Base-by-base conservation (phyloP, 2,329 filamentous ascomycete genomes). In the Fusarium sp. region DNA sequence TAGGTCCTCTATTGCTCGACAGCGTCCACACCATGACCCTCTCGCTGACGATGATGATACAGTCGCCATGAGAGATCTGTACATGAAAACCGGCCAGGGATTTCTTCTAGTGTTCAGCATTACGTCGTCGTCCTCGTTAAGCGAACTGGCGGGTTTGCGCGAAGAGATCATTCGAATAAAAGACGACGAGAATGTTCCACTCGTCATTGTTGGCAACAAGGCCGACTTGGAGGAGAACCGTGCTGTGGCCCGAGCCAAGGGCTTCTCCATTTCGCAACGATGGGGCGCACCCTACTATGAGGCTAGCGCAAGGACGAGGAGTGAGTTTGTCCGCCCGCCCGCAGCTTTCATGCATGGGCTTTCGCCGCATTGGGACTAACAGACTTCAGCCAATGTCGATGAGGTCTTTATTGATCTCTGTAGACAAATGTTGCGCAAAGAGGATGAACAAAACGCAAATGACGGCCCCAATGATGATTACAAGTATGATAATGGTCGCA, bases 281-380 rank as follows among this genome's bases (percentile, higher is more conserved):
- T 97, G 94, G 94, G 91, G 91, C 20, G 92, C 92, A 36, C 94
- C 94, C 1, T 97, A 97, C 78, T 97, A 97, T 76, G 94, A 97
- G 81, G 91, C 94, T 36, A 95, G 92, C 67, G 94, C 94, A 51
- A 86, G 94, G 68, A 89, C 92, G 72, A 85, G 91, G 75, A 92
- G 76, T 92, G 77, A 76, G 85, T 79, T 61, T 44, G 33, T 57
- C 60, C 47, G 18, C 51, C 52, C 44, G 58, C 49, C 30, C 40
- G n/a, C 37, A 36, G 64, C 42, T 47, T 38, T 42, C 18, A 42
- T 62, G 59, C 41, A 31, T 31, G 52, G 42, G 55, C 37, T 47
- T 51, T 55, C 44, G 57, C 63, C 57, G 61, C 52, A 64, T 70
- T 46, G 44, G 53, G 60, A 73, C 76, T 80, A 61, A 80, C 67